Evolutionary conservation across 495 filamentous ascomycete genomes (phyloP).

Genomic region (Elasticomyces elasticus): DNA sequence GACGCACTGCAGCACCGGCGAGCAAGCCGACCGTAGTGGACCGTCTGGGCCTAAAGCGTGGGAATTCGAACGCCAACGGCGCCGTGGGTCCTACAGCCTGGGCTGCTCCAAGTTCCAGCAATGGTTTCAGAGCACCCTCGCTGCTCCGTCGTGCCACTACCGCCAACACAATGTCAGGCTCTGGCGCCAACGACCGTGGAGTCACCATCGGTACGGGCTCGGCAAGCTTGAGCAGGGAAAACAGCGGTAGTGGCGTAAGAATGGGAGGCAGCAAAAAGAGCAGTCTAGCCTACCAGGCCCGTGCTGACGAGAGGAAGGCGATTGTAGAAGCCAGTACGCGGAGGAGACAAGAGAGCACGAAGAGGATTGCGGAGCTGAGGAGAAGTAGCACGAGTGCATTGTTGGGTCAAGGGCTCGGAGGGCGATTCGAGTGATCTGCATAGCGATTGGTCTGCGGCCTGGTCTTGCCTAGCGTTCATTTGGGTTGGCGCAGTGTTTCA

Average conservation of each 20-base stretch:
- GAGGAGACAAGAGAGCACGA: conserved; percentile 53
- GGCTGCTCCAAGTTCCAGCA: conserved; percentile 22
- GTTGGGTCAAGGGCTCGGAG: conserved; percentile 13
- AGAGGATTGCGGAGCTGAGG: conserved; percentile 47
- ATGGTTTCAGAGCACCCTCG: conserved; percentile 59
- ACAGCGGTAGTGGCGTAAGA: conserved; percentile 31
- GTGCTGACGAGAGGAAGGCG: conserved; percentile 56
- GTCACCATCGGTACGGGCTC: conserved; percentile 13
- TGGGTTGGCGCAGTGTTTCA: background rate
- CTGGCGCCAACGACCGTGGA: conserved; percentile 28
- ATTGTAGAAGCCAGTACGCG: conserved; percentile 51
- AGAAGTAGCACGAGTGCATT: conserved; percentile 8
- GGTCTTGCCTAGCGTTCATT: background rate
- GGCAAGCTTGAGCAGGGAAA: conserved; percentile 28
- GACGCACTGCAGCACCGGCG: conserved; percentile 23
- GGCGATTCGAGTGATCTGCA: conserved; percentile 16
- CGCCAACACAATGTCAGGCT: conserved; percentile 38
- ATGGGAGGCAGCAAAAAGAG: conserved; percentile 57
- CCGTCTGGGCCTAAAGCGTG: conserved; percentile 67
- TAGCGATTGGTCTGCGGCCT: background rate
- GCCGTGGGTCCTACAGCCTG: conserved; percentile 26
- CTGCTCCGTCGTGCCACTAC: conserved; percentile 72
- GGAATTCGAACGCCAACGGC: conserved; percentile 42
- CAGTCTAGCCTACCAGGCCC: conserved; percentile 71
- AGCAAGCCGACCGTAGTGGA: conserved; percentile 49